Base-by-base conservation (phyloP, 352 stramenopile genomes). In the Peronospora farinosa region DNA sequence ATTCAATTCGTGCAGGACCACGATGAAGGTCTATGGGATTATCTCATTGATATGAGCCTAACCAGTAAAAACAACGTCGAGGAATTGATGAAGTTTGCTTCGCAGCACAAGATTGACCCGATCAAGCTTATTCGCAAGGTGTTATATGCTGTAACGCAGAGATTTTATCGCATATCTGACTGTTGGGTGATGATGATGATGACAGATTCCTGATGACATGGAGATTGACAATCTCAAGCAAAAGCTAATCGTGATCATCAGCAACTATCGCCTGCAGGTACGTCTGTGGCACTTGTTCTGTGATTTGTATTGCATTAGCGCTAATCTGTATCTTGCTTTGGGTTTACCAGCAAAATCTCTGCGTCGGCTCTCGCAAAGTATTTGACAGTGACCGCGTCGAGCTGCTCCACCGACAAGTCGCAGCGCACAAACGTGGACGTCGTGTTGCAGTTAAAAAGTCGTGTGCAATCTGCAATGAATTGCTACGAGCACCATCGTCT, bases 81-180 rank as follows among this genome's bases (percentile, higher is more conserved):
- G 38, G 57, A 87, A 33, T 45, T 92, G 36, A 62, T 92, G 9
- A 67, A 67, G 23, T 88, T 86, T 40, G 82, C 82, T 0, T 68
- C 73, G 5, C 69, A 88, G 31, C 76, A 92, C 72, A 86, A 88
- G 58, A 89, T 92, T 49, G 82, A 92, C 35, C 82, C 82, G 8
- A 86, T 89, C 44, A 87, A 86, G 51, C 72, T 92, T 19, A 86
- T 92, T 41, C 67, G 68, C 55, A 92, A 92, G 74, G 78, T 88
- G 37, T 23, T 33, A 30, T 12, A 7, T 16, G 15, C 0, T 2
- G 5, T 43, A 23, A n/a, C 19, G 19, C 27, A 31, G 6, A 9
- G 5, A 37, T 37, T n/a, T 16, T 8, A 37, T 37, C 12, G 32
- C 32, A 16, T 37, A 37, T 37, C 32, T 37, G 17, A 37, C 1